Percentiles rank a stretch among this genome's conserved stretches.
phyloP scores from a whole-genome alignment of 768 basidiomycete species.

The Leccinum ochraceum region DNA sequence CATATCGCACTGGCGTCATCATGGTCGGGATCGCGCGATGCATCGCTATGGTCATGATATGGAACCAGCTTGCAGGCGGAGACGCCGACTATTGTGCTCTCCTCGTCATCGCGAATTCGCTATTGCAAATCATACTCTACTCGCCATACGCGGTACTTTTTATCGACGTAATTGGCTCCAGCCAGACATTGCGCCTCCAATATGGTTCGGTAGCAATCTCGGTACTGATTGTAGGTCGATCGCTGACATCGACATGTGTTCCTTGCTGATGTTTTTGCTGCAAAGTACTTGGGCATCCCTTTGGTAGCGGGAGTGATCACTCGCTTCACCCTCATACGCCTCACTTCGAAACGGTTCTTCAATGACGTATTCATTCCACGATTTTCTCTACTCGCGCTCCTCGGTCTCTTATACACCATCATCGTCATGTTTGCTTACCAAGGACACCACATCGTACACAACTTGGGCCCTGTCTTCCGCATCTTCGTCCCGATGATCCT shows the following conservation, averaged over 20 bases:
- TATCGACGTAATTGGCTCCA: constrained; percentile 65
- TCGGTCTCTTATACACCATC: constrained; percentile 83
- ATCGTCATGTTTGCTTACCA: constrained; percentile 74
- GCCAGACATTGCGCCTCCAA: constrained; percentile 40
- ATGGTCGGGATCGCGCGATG: constrained; percentile 58
- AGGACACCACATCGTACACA: constrained; percentile 67
- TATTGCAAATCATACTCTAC: constrained; percentile 70
- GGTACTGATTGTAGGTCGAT: constrained; percentile 65
- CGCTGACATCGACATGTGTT: neutral
- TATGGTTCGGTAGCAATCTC: constrained; percentile 65
- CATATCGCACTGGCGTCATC: constrained; percentile 77
- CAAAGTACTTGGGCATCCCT: constrained; percentile 81
- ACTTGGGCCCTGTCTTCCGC: constrained; percentile 76
- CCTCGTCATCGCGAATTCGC: constrained; percentile 76
- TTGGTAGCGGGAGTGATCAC: constrained; percentile 72
- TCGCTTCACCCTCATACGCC: constrained; percentile 50
- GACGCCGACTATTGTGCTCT: constrained; percentile 75
- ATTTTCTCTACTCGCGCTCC: constrained; percentile 67
- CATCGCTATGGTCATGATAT: constrained; percentile 75
- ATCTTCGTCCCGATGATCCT: constrained; percentile 78
- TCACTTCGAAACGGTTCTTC: constrained; percentile 50
- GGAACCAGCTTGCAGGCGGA: constrained; percentile 74
- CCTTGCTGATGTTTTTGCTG: neutral
- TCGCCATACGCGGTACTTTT: constrained; percentile 75
- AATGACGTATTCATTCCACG: constrained; percentile 60